A percentile compares a stretch with the other conserved stretches of the same genome.
These are phyloP conservation scores for Ophiorrhiza pumila DNA, from an alignment of 257 asterid genomes.

Conservation along the genomic window DNA sequence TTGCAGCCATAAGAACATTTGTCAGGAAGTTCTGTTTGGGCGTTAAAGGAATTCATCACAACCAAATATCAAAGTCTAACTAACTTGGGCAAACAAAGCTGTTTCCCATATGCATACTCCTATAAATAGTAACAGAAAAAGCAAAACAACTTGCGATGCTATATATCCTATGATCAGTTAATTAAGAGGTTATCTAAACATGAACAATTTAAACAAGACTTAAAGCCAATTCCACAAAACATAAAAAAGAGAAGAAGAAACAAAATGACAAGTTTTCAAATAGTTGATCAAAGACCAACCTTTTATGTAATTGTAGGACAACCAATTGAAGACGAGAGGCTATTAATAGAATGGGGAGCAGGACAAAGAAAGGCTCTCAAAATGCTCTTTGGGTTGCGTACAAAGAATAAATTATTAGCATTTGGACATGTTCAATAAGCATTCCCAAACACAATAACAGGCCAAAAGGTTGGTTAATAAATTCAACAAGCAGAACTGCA, in stretches of 20 bases:
- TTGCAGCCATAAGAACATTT: neutral
- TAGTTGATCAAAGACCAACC: neutral
- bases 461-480: neutral
- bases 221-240: neutral
- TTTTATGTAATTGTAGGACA: neutral
- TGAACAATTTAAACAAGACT: neutral
- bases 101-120: neutral
- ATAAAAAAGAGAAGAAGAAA: neutral
- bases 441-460: too few species aligned
- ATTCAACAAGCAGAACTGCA: neutral
- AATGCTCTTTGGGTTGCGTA: too few species aligned
- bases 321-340: too few species aligned
- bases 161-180: neutral
- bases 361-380: too few species aligned
- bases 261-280: neutral
- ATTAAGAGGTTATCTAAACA: too few species aligned
- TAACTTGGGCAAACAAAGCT: neutral
- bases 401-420: too few species aligned
- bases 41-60: neutral
- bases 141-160: constrained; percentile 6
- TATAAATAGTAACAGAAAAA: constrained; percentile 1
- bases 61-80: neutral
- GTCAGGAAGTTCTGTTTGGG: neutral
- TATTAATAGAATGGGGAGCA: too few species aligned
- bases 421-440: too few species aligned